Base-by-base conservation (phyloP, 805 yeast genomes). In the Kodamaea kakaduensis region DNA sequence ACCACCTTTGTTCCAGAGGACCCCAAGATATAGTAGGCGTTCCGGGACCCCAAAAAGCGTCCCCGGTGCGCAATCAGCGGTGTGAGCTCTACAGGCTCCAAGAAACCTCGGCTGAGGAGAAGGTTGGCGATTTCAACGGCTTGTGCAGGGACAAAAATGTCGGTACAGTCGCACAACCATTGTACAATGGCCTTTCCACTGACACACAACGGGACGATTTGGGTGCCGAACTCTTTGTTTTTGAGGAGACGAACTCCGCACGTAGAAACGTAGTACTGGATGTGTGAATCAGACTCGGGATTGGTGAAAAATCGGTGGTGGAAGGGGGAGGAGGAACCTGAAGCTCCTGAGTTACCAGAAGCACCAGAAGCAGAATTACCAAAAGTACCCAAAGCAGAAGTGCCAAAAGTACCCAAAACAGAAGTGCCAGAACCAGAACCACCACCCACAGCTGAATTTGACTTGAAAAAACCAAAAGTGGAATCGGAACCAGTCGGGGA, bases 111-210 rank as follows among this genome's bases (percentile, higher is more conserved):
- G 31, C 64, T 69, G 23, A 74, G 43, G 38, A 84, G 71, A 9
- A 75, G 50, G 3, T 69, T 63, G 0, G 80, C 75, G 9, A 82
- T 57, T 15, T 70, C 70, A 0, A 64, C 50, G 0, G 86, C 82
- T 40, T 77, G 84, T 9, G 61, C 59, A 0, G 58, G 51, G 34
- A 69, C 69, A 45, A 78, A 54, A 1, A 81, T 64, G 49, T 85
- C 93, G 1, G 96, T 84, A 51, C 96, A 88, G 44, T 90, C 97
- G 76, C 82, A 70, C 5, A 90, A 50, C 95, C 96, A 90, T 50
- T 88, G 96, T 58, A 79, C 72, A 0, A 82, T 63, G 0, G 93
- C 82, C 47, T 83, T 83, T 0, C 96, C 94, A 1, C 84, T 71
- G 42, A 85, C 69, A 36, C 78, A 71, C 46, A 68, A 70, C n/a